Base-by-base conservation (phyloP, 1,284 basidiomycete genomes). In the Thecaphora thlaspeos region DNA sequence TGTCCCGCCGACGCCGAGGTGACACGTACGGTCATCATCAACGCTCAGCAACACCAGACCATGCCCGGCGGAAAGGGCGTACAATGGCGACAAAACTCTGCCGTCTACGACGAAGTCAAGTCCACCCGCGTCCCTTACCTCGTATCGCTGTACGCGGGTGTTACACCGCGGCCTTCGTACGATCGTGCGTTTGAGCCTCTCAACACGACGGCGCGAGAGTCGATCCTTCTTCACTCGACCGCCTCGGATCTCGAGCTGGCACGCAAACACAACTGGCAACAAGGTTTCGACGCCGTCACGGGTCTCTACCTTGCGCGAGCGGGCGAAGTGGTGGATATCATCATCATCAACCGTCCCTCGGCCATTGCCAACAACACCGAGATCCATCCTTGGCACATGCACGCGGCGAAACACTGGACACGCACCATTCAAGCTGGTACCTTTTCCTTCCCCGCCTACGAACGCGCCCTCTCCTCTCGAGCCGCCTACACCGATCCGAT, bases 361-460 rank as follows among this genome's bases (percentile, higher is more conserved):
- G 17, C 28, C 0, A 19, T 51, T 2, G 23, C 30, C 2, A 5
- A 38, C 14, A 17, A 28, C 1, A 52, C 48, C 10, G 70, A 72
- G 43, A 53, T 69, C 2, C 70, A 72, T 37, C 59, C 68, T 1
- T 71, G 64, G 68, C 70, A 73, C 38, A 56, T 63, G 51, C 70
- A 73, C 41, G 40, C 38, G 9, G 22, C 47, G 37, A 70, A 71
- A 40, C 60, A 67, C 37, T 59, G 22, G 38, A 50, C 59, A 2
- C 44, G 67, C 8, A 57, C 60, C n/a, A 53, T 50, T 32, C 59
- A 65, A 18, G 34, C 37, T 1, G 70, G 70, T 0, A 58, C 61
- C 1, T 72, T 68, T 37, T 53, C 48, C 40, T 61, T 65, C n/a
- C 4, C 7, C 9, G 38, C 38, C 11, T 40, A 40, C 21, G 18